Evolutionary conservation across 2,329 filamentous ascomycete genomes (phyloP).

Genomic region (Beauveria caledonica): DNA sequence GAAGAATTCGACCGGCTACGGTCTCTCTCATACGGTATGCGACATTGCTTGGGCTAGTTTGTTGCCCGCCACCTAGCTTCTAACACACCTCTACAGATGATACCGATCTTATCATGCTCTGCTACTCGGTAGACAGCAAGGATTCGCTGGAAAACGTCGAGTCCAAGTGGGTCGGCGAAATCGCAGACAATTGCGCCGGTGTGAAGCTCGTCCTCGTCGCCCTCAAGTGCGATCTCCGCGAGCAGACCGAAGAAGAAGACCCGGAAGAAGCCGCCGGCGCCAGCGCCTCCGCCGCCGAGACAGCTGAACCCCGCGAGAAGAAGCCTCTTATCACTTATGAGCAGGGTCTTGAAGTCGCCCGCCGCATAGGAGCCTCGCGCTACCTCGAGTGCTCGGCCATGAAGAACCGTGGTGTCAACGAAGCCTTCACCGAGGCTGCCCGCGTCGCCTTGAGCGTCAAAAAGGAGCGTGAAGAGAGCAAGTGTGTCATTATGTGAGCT

Average conservation of each 20-base stretch:
- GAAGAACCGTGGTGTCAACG: slow-evolving; percentile 95
- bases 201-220: slow-evolving; percentile 94
- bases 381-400: slow-evolving; percentile 99
- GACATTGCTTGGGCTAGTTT: background rate
- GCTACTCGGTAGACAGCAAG: slow-evolving; percentile 93
- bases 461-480: slow-evolving; percentile 54
- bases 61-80: background rate
- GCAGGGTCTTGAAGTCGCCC: slow-evolving; percentile 81
- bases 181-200: slow-evolving; percentile 92
- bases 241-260: slow-evolving; percentile 65
- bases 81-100: slow-evolving; percentile 45
- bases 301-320: slow-evolving; percentile 43
- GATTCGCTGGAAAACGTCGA: slow-evolving; percentile 98
- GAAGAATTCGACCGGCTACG: slow-evolving; percentile 97
- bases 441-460: slow-evolving; percentile 77
- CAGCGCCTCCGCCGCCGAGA: slow-evolving; percentile 25
- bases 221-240: slow-evolving; percentile 91
- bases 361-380: slow-evolving; percentile 83
- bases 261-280: slow-evolving; percentile 45
- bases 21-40: slow-evolving; percentile 82
- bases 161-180: slow-evolving; percentile 97
- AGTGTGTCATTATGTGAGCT: slow-evolving; percentile 52
- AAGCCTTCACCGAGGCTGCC: slow-evolving; percentile 95
- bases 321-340: slow-evolving; percentile 80
- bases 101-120: slow-evolving; percentile 97